These are phyloP conservation scores for Sonneratia alba DNA, from an alignment of 345 rosid genomes.

Conservation along the genomic window DNA sequence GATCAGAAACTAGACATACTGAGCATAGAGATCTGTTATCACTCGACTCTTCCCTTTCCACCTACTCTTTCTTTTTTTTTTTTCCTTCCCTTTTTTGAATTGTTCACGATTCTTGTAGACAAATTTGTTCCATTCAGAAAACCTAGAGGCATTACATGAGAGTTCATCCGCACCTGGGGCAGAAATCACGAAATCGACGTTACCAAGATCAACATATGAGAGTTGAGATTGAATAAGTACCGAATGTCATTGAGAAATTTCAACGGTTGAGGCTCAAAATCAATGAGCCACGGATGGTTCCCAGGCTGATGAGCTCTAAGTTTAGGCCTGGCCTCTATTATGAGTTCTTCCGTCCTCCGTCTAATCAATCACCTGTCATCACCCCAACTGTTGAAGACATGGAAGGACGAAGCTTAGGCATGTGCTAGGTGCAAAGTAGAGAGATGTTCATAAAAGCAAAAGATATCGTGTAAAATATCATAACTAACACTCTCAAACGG, in stretches of 20 bases:
- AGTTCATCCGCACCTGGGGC: background rate
- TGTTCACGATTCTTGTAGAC: background rate
- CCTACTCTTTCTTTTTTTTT: background rate
- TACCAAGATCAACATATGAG: background rate
- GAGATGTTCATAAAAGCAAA: conserved; percentile 26
- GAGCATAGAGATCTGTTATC: background rate
- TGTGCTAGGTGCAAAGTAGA: conserved; percentile 53
- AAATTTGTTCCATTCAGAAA: background rate
- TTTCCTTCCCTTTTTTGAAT: background rate
- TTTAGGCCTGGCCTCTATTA: conserved; percentile 33
- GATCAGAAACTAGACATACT: conserved; percentile 34
- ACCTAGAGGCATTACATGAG: background rate
- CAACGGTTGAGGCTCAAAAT: no score
- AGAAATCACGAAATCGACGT: background rate
- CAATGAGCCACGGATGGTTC: background rate
- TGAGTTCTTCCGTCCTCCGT: conserved; percentile 22
- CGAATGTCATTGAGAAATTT: background rate
- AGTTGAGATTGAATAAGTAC: background rate
- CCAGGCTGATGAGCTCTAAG: conserved; percentile 24
- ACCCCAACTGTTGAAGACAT: conserved; percentile 36
- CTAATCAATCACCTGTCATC: conserved; percentile 29
- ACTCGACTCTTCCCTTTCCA: background rate
- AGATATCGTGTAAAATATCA: no score
- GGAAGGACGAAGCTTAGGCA: conserved; percentile 44
- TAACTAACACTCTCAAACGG: background rate